phyloP scores from a whole-genome alignment of 2,329 filamentous ascomycete species.

The Penicillium hesseltinei region DNA sequence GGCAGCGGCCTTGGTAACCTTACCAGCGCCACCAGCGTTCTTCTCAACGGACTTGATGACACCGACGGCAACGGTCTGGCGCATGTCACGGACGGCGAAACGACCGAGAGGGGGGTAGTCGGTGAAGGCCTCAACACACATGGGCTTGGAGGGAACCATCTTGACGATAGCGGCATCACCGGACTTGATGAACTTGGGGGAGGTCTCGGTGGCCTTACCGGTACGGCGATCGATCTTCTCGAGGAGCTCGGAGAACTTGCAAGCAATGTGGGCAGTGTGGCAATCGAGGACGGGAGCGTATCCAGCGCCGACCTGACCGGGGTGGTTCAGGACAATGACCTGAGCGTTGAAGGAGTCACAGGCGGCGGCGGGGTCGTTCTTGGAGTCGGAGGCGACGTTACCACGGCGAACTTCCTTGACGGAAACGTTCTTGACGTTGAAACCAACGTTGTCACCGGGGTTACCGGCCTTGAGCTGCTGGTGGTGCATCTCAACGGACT shows the following conservation, averaged over 20 bases:
- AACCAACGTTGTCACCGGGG: constrained; percentile 99
- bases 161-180: constrained; percentile 99
- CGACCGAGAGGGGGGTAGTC: constrained; percentile 99
- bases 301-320: constrained; percentile 97
- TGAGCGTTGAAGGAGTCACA: constrained; percentile 97
- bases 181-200: constrained; percentile 99
- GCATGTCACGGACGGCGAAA: constrained; percentile 99
- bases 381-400: constrained; percentile 99
- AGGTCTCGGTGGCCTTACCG: constrained; percentile 89
- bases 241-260: constrained; percentile 99
- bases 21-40: constrained; percentile 56
- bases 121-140: constrained; percentile 99
- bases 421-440: constrained; percentile 99
- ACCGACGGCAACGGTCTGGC: constrained; percentile 39
- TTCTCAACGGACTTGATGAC: constrained; percentile 71
- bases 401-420: constrained; percentile 99
- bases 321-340: constrained; percentile 99
- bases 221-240: constrained; percentile 99
- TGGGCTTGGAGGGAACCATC: constrained; percentile 99
- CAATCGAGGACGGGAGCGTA: constrained; percentile 99
- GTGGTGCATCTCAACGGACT: constrained; percentile 99
- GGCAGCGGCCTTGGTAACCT: constrained; percentile 61
- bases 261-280: constrained; percentile 99
- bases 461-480: constrained; percentile 94
- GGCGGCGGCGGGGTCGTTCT: constrained; percentile 94